Percentiles rank a stretch among this genome's conserved stretches.
Evolutionary conservation across 371 early-diverging fungal genomes (phyloP).

Genomic region (Mortierella sp.): DNA sequence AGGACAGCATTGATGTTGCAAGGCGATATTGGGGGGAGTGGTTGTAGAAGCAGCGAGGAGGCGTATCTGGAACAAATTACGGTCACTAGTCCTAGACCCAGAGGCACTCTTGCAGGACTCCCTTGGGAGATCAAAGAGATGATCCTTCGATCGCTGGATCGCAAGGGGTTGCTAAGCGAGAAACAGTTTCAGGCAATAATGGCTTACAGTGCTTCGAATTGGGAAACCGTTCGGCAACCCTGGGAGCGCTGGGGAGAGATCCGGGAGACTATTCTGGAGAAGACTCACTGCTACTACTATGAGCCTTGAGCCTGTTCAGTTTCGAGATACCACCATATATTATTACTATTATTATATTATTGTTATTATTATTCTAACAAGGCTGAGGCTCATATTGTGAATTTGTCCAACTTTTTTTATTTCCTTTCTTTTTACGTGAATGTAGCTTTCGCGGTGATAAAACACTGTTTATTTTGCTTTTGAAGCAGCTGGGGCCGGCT

Average conservation of each 20-base stretch:
- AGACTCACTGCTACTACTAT: constrained; percentile 48
- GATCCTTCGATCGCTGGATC: constrained; percentile 42
- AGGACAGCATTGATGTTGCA: neutral
- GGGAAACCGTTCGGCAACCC: constrained; percentile 47
- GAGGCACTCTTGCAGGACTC: constrained; percentile 30
- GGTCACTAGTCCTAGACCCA: constrained; percentile 3
- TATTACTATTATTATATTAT: neutral
- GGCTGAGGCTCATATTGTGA: no score
- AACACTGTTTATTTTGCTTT: constrained; percentile 12
- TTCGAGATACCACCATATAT: neutral
- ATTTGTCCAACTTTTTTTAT: no score
- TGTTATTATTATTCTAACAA: no score
- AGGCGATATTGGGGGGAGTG: neutral
- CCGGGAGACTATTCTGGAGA: constrained; percentile 46
- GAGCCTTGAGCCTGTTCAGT: constrained; percentile 9
- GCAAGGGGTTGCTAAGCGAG: constrained; percentile 36
- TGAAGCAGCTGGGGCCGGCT: constrained; percentile 3
- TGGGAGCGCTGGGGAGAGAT: constrained; percentile 56
- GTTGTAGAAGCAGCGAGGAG: neutral
- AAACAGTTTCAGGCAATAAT: constrained; percentile 49
- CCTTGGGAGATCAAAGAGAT: constrained; percentile 56
- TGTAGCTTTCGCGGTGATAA: neutral
- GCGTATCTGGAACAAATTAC: neutral
- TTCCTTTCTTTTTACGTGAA: no score
- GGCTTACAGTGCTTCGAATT: constrained; percentile 18